Evolutionary conservation across 495 filamentous ascomycete species (phyloP), one percentile per base, ranked within the genome.

Genomic region (Daldinia caldariorum): DNA sequence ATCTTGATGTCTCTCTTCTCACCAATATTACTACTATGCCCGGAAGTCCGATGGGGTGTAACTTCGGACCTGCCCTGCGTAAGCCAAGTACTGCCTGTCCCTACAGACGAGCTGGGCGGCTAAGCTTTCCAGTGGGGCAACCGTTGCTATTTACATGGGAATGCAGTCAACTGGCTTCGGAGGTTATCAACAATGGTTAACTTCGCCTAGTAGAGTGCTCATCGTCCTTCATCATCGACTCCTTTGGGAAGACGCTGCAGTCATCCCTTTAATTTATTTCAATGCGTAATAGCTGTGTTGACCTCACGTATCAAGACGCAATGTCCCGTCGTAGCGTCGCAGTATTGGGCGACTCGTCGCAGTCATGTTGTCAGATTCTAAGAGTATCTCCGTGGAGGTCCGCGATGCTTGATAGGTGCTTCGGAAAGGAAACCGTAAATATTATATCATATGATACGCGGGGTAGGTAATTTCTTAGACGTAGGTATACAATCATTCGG

Each of bases 21-120:
- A 18, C 61, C 34, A 45, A 32, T 41, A n/a, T 32, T 31, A n/a
- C 38, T 31, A 8, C 56, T 57, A 57, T 51, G 14, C 18, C 59
- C 73, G 73, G 73, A 75, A 62, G 62, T 75, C 73, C 73, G 73
- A 67, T 72, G 73, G 69, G 66, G 73, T 38, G 49, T 55, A 61
- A 58, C 68, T 16, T 51, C 56, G 41, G 13, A 53, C 49, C 35
- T 37, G 53, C 16, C 9, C 13, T 32, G 32, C 29, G 31, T 32
- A 55, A 26, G 20, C 16, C 16, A 50, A 29, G 47, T 18, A 10
- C 18, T 50, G 16, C 4, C 18, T 50, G 16, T 0, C 47, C 47
- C 20, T 50, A 16, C 6, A 50, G 4, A 20, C n/a, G 16, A 50
- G 47, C 20, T 26, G 34, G 34, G 16, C 47, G 12, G 9, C 16